Base-by-base conservation (phyloP, 2,329 filamentous ascomycete species). In the Trichoderma asperellum region DNA sequence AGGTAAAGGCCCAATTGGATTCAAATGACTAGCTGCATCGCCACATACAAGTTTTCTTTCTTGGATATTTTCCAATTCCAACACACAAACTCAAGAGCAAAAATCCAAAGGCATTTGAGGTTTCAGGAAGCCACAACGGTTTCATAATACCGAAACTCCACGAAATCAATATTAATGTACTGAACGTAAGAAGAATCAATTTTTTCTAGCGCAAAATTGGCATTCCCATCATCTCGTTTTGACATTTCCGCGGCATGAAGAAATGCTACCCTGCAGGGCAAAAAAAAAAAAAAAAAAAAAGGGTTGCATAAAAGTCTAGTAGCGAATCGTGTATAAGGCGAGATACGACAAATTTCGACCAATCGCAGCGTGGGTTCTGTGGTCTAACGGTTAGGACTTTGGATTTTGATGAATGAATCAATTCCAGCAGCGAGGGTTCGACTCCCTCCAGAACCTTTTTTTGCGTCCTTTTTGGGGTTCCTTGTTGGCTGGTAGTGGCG, bases 331-430 rank as follows among this genome's bases (percentile, higher is more conserved):
- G 27, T 68, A 68, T 68, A 60, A 18, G 5, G 0, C 12, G 0
- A 27, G 21, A 65, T 57, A 57, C 11, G n/a, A n/a, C 24, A 34
- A 35, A 18, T 34, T 43, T 21, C 43, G 37, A 24, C 35, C 37
- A 43, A 35, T 57, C 56, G 21, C 57, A 18, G 8, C 21, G 16
- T 32, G 24, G 70, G 70, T 70, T 70, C 68, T 59, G 57, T 71
- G 70, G 70, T 71, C 70, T 71, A 71, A 71, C 60, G 70, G 70
- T 70, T 64, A 71, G 70, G 70, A 71, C 70, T 71, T 58, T 69
- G 68, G 70, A 71, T 71, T 71, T 63, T 71, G 70, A 71, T n/a
- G 5, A 7, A 43, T 18, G 5, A 40, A 18, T n/a, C 16, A 18
- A 18, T 71, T 71, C 70, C 68, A 69, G 63, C 70, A 71, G 70